phyloP scores from a whole-genome alignment of 148 eudicot genomes.

The Chenopodium album region DNA sequence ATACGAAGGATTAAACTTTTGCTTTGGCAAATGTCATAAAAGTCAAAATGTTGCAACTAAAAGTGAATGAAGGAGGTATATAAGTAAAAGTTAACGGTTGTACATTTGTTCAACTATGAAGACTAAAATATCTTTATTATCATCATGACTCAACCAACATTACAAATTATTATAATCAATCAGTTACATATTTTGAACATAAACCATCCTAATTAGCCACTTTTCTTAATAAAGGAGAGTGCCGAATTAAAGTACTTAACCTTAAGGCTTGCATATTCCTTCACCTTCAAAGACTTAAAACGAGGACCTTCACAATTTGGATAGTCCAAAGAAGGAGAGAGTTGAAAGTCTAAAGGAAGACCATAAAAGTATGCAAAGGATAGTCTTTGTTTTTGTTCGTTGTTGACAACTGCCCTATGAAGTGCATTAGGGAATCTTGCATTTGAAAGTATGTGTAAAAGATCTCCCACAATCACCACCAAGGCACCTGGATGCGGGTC shows the following conservation, averaged over 20 bases:
- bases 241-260: slow-evolving; percentile 36
- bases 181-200: no score
- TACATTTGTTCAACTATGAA: no score
- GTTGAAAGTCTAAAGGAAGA: slow-evolving; percentile 39
- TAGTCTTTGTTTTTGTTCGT: slow-evolving; percentile 36
- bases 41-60: no score
- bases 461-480: slow-evolving; percentile 61
- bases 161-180: no score
- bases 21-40: no score
- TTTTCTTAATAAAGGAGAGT: slow-evolving; percentile 25
- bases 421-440: slow-evolving; percentile 38
- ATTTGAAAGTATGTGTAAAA: slow-evolving; percentile 61
- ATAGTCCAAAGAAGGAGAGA: slow-evolving; percentile 40
- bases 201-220: not conserved
- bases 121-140: no score
- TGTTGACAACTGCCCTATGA: slow-evolving; percentile 56
- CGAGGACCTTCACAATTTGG: slow-evolving; percentile 27
- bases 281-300: slow-evolving; percentile 38
- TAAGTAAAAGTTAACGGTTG: no score
- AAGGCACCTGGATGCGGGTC: slow-evolving; percentile 47
- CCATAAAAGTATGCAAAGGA: slow-evolving; percentile 63
- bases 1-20: no score
- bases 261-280: slow-evolving; percentile 53
- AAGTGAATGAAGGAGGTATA: no score
- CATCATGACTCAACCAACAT: no score